A percentile compares a stretch with the other conserved stretches of the same genome.
Conservation (phyloP, 2,329 filamentous ascomycete genomes). For the Thelonectria rubi region DNA sequence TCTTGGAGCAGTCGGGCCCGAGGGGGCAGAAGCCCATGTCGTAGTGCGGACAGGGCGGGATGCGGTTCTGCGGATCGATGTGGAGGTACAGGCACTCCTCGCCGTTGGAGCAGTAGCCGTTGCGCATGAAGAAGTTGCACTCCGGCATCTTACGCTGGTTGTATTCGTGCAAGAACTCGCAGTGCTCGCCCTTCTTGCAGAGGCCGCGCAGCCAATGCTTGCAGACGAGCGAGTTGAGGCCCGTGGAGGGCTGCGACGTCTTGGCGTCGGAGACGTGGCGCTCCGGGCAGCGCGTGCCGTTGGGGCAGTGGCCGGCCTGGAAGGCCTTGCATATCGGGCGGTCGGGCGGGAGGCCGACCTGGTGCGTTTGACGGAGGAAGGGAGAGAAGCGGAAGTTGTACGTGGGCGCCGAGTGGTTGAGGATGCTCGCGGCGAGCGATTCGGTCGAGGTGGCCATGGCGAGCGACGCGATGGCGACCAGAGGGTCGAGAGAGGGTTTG, state of each 20-base stretch:
- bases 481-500: conserved; percentile 11
- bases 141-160: conserved; percentile 98
- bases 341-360: conserved; percentile 82
- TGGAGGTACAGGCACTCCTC: conserved; percentile 96
- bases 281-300: conserved; percentile 85
- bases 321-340: conserved; percentile 88
- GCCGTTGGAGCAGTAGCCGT: conserved; percentile 94
- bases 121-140: conserved; percentile 94
- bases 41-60: conserved; percentile 88
- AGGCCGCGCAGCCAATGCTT: conserved; percentile 98
- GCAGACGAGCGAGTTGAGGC: conserved; percentile 87
- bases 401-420: conserved; percentile 62
- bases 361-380: conserved; percentile 84
- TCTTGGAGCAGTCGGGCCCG: conserved; percentile 85
- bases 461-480: conserved; percentile 23
- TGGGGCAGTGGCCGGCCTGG: conserved; percentile 84
- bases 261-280: conserved; percentile 69
- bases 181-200: conserved; percentile 96
- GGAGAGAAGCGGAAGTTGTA: conserved; percentile 86
- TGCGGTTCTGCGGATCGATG: conserved; percentile 81
- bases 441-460: conserved; percentile 46
- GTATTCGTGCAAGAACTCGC: conserved; percentile 99
- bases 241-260: conserved; percentile 52
- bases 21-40: conserved; percentile 94
- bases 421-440: conserved; percentile 56